Percentiles rank a stretch among this genome's conserved stretches.
These are phyloP conservation scores for Urochloa ruziziensis DNA, from an alignment of 176 grass and related monocot species.

Conservation along the genomic window DNA sequence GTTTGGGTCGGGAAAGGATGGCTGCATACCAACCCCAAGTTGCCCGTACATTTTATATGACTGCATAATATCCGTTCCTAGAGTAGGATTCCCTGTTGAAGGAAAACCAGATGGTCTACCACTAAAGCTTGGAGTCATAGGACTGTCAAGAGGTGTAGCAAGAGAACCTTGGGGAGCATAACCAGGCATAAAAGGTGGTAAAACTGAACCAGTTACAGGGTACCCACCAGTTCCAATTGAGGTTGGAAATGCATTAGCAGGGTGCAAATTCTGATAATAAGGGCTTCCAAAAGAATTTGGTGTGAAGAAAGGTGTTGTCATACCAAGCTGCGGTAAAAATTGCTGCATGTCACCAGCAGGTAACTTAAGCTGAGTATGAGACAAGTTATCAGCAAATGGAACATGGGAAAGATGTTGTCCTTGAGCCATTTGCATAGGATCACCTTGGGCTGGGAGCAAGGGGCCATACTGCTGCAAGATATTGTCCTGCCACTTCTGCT, in stretches of 20 bases:
- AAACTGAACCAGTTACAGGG: conserved; percentile 54
- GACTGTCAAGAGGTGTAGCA: conserved; percentile 47
- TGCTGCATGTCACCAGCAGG: conserved; percentile 58
- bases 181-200: conserved; percentile 58
- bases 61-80: conserved; percentile 61
- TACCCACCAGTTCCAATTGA: conserved; percentile 56
- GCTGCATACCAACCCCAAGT: conserved; percentile 54
- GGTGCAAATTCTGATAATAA: conserved; percentile 66
- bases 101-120: conserved; percentile 55
- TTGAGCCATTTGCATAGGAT: conserved; percentile 46
- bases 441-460: conserved; percentile 26
- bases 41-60: conserved; percentile 82
- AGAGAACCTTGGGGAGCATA: conserved; percentile 66
- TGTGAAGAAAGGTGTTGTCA: conserved; percentile 63
- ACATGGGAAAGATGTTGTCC: conserved; percentile 39
- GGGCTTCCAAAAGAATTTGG: conserved; percentile 54
- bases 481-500: conserved; percentile 51
- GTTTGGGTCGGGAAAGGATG: conserved; percentile 63
- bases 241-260: conserved; percentile 46
- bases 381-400: conserved; percentile 40
- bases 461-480: conserved; percentile 37
- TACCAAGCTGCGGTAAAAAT: conserved; percentile 44
- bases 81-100: conserved; percentile 42
- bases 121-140: conserved; percentile 63
- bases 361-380: conserved; percentile 66